A percentile compares a stretch with the other conserved stretches of the same genome.
These are phyloP conservation scores for Phaeophleospora eucalypticola DNA, from an alignment of 2,329 filamentous ascomycete species.

Conservation along the genomic window DNA sequence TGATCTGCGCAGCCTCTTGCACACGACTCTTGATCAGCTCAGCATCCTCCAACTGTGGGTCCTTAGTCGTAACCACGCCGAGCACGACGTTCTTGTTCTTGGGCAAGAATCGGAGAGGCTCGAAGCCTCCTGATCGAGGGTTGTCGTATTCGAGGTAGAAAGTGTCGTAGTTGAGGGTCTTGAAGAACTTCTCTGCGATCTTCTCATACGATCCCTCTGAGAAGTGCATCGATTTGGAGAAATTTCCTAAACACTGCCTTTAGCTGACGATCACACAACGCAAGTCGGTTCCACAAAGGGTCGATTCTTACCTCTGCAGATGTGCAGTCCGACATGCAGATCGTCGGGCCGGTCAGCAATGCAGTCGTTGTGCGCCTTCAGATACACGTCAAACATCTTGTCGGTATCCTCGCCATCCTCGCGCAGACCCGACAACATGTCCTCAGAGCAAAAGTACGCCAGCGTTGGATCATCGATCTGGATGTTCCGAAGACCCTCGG, in stretches of 20 bases:
- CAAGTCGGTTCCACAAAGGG: background rate
- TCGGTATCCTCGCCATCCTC: conserved; percentile 36
- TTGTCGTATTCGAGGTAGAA: conserved; percentile 41
- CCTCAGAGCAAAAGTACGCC: conserved; percentile 37
- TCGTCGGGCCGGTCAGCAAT: conserved; percentile 33
- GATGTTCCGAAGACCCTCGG: conserved; percentile 33
- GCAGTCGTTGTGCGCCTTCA: conserved; percentile 37
- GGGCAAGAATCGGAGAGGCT: conserved; percentile 37
- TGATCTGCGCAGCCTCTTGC: conserved; percentile 34
- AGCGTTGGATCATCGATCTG: conserved; percentile 39
- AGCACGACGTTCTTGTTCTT: conserved; percentile 38
- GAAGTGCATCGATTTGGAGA: conserved; percentile 38
- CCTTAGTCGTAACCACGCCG: conserved; percentile 37
- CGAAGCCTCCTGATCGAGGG: conserved; percentile 36
- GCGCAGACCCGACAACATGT: conserved; percentile 33
- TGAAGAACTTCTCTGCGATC: conserved; percentile 37
- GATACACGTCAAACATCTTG: conserved; percentile 34
- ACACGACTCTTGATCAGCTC: conserved; percentile 33
- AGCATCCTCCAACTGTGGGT: conserved; percentile 34
- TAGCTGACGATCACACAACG: conserved; percentile 3
- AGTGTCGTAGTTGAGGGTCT: conserved; percentile 37
- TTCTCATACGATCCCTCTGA: conserved; percentile 36
- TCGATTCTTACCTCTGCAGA: conserved; percentile 33
- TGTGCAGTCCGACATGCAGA: conserved; percentile 37
- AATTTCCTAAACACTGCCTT: conserved; percentile 29